A percentile compares a stretch with the other conserved stretches of the same genome.
Evolutionary conservation across 306 rosid species (phyloP).

Genomic region (Gynostemma pentaphyllum): DNA sequence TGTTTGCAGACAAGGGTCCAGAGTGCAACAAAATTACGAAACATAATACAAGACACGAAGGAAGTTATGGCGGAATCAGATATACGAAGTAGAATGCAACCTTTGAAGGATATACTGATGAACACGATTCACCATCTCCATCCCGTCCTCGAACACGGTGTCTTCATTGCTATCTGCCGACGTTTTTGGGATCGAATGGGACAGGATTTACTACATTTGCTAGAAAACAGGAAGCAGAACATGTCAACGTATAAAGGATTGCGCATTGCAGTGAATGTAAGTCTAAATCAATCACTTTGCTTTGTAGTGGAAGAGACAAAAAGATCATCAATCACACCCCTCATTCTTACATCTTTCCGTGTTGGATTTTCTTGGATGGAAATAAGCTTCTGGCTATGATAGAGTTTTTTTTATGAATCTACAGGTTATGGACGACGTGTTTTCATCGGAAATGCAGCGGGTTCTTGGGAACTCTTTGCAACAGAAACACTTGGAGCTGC

Average conservation of each 20-base stretch:
- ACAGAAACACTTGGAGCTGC: constrained; percentile 69
- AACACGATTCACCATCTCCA: constrained; percentile 59
- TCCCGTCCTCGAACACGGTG: constrained; percentile 48
- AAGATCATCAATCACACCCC: background rate
- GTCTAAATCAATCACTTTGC: background rate
- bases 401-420: no score
- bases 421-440: constrained; percentile 75
- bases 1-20: constrained; percentile 64
- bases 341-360: no score
- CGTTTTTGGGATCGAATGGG: constrained; percentile 97
- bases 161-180: constrained; percentile 71
- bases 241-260: constrained; percentile 89
- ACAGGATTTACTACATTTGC: constrained; percentile 82
- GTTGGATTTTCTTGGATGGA: no score
- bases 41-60: constrained; percentile 86
- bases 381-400: no score
- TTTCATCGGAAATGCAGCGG: constrained; percentile 88
- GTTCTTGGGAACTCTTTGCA: constrained; percentile 68
- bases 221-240: constrained; percentile 85
- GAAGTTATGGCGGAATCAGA: constrained; percentile 73
- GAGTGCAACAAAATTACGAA: constrained; percentile 69
- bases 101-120: constrained; percentile 60
- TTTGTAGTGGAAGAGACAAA: background rate
- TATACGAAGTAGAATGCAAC: constrained; percentile 68
- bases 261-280: constrained; percentile 28